Percentiles rank a stretch among this genome's conserved stretches.
These are phyloP conservation scores for Saccharomyces hybrid DNA, from an alignment of 1,139 yeast species.

Conservation along the genomic window DNA sequence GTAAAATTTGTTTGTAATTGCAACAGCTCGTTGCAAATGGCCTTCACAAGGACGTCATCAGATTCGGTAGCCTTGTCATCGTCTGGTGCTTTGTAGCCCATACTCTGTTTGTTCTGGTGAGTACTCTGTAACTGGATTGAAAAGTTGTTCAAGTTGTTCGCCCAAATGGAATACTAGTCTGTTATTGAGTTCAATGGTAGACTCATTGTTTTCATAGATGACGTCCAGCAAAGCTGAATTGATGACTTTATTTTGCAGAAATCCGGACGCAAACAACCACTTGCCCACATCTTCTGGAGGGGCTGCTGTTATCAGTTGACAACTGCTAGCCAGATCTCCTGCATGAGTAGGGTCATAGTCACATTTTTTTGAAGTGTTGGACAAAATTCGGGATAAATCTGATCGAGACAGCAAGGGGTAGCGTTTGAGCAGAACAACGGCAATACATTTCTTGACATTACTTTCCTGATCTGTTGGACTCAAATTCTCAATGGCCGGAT, in stretches of 20 bases:
- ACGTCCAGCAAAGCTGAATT: constrained; percentile 62
- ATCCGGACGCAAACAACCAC: constrained; percentile 55
- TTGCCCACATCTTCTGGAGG: constrained; percentile 37
- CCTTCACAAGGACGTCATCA: constrained; percentile 33
- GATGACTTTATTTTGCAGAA: constrained; percentile 48
- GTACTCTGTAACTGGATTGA: constrained; percentile 84
- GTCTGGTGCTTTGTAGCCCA: constrained; percentile 43
- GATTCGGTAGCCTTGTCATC: constrained; percentile 13
- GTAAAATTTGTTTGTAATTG: constrained; percentile 69
- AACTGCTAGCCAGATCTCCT: constrained; percentile 78
- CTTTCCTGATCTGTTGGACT: constrained; percentile 43
- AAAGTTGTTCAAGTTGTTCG: constrained; percentile 75
- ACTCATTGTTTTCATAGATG: constrained; percentile 51
- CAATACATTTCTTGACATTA: constrained; percentile 65
- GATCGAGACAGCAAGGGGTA: constrained; percentile 43
- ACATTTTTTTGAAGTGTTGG: constrained; percentile 10
- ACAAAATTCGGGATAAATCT: background rate
- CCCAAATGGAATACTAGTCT: constrained; percentile 69
- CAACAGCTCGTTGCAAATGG: constrained; percentile 60
- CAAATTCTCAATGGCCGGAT: constrained; percentile 71
- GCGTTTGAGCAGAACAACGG: constrained; percentile 63
- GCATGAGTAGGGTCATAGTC: constrained; percentile 34
- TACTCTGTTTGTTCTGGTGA: constrained; percentile 81
- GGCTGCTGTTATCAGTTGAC: constrained; percentile 38
- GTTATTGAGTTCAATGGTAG: constrained; percentile 59